Evolutionary conservation across 1,139 yeast genomes (phyloP), one percentile per base, ranked within the genome.

Genomic region (Pneumocystis murina): DNA sequence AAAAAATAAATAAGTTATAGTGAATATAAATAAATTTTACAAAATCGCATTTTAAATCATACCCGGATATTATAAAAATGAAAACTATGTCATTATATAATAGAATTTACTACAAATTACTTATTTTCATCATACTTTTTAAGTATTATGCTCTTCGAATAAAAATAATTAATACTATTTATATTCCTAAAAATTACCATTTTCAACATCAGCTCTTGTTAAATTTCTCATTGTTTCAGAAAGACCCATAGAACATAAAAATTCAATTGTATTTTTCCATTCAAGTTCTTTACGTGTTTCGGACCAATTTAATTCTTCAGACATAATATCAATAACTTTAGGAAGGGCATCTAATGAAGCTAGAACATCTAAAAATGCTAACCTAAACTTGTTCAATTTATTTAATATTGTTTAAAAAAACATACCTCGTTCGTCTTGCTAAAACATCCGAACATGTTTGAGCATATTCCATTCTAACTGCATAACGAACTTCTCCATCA

Each of bases 361-460:
- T 74, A 84, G 84, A 61, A 95, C 89, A 76, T 91, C 91, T 73
- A 91, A 79, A 78, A 90, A 91, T 1, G 96, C 96, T 73, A 89
- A 83, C 76, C 97, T 58, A 58, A 8, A 48, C 20, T 12, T 16
- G 14, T 40, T 58, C 20, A 40, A 30, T 30, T 12, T 20, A 58
- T 20, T 3, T 10, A 20, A 10, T 20, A 17, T 38, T 38, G 10
- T 38, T 38, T 20, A n/a, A 30, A 40, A 4, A 58, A 58, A 12
- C 12, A 38, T 30, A 58, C 60, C 60, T 84, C 64, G 95, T 86
- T 79, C 97, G 86, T 79, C 97, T 86, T 65, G 95, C 90, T 68
- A 91, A 80, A 80, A 91, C 90, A 75, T 91, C 97, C 66, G 86
- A 77, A 62, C 96, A 95, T 14, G 92, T 87, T 76, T 95, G 82